These are phyloP conservation scores for Botryotinia globosa DNA, from an alignment of 2,329 filamentous ascomycete genomes.

Conservation along the genomic window DNA sequence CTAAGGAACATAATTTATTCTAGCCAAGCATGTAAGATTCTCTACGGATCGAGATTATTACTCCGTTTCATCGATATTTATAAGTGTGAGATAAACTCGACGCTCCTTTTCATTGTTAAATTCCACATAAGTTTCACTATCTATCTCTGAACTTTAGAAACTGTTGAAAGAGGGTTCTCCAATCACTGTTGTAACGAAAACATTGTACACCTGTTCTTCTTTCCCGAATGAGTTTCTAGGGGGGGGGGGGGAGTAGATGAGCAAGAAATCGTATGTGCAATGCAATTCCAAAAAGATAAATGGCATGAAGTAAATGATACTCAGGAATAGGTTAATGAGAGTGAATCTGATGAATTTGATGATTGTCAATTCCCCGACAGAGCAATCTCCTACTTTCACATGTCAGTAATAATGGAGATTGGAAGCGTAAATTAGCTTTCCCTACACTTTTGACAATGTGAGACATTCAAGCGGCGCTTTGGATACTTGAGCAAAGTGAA, in stretches of 20 bases:
- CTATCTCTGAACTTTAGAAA: background rate
- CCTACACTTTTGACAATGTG: background rate
- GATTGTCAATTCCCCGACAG: background rate
- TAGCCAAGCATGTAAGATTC: background rate
- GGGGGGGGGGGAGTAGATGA: background rate
- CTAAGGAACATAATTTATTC: background rate
- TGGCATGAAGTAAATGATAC: background rate
- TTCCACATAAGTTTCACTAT: background rate
- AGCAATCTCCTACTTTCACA: background rate
- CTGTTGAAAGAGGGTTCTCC: background rate
- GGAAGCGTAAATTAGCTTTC: background rate
- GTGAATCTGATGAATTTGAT: background rate
- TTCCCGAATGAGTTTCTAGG: too few species aligned
- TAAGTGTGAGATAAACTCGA: background rate
- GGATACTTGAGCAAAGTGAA: background rate
- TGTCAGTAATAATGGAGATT: background rate
- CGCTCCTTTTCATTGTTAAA: background rate
- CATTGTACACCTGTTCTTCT: background rate
- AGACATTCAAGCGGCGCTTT: background rate
- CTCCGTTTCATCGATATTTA: background rate
- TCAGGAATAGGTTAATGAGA: background rate
- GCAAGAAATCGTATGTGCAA: background rate
- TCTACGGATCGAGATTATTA: background rate
- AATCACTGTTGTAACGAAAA: background rate
- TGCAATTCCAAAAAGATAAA: background rate